Base-by-base conservation (phyloP, 192 early-diverging fungal species). In the Coemansia sp. region DNA sequence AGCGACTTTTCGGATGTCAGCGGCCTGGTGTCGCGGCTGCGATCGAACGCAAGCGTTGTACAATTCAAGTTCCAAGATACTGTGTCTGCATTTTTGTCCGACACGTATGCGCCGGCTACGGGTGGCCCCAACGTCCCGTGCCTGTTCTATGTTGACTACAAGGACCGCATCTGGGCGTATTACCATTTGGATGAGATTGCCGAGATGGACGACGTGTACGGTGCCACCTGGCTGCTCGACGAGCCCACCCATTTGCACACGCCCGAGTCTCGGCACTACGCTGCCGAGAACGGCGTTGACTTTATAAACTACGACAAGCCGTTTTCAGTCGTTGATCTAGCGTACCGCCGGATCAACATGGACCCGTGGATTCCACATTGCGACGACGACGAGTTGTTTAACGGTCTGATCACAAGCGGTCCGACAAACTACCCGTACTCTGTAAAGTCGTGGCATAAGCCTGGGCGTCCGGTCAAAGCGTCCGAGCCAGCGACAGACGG, bases 31-130 rank as follows among this genome's bases (percentile, higher is more conserved):
- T 75, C 78, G 26, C 78, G 78, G 1, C 53, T 81, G 59, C 72
- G 72, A 10, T 43, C 64, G 6, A 81, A 81, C 50, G 78, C 72
- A 41, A 81, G 73, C 41, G 78, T 81, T 11, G 64, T 81, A 37
- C 78, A 75, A 56, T 81, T 81, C 67, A 81, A 81, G 61, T 81
- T 81, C 57, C 78, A 81, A 53, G 78, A 81, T 26, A 81, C 78
- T 6, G 78, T 81, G 29, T 75, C 78, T 5, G 78, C 78, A 0
- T 81, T 81, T 45, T 55, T 81, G 66, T 65, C 78, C 17, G 73
- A 72, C 64, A 75, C 73, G 1, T 81, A 72, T 61, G 78, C 78
- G 47, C 78, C 78, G 0, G 78, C 69, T 9, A 81, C 78, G 1
- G 78, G 78, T 19, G 78, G 78, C 3, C 78, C 78, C 37, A 82